Evolutionary conservation across 768 basidiomycete genomes (phyloP).

Genomic region (Botryobasidium botryosum): DNA sequence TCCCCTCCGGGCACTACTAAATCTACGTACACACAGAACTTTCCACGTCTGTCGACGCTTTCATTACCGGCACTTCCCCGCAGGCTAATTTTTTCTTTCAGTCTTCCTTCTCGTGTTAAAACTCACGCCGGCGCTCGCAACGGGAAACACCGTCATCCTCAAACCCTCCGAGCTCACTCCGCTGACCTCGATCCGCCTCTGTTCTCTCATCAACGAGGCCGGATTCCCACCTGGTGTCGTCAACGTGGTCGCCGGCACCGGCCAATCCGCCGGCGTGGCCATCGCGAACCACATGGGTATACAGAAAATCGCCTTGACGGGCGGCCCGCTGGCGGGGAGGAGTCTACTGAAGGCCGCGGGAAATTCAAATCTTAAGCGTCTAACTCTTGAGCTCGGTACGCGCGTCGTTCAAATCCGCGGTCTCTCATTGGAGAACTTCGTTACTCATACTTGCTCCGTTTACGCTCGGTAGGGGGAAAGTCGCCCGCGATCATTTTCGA

Average conservation of each 20-base stretch:
- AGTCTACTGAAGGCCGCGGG: conserved; percentile 65
- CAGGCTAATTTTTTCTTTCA: conserved; percentile 6
- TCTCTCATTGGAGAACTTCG: conserved; percentile 51
- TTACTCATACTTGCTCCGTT: conserved; percentile 72
- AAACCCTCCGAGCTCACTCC: conserved; percentile 73
- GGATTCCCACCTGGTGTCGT: conserved; percentile 63
- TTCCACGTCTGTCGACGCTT: background rate
- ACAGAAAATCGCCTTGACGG: conserved; percentile 72
- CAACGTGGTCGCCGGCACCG: conserved; percentile 63
- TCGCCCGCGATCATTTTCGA: conserved; percentile 54
- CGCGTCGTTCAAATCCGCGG: conserved; percentile 1
- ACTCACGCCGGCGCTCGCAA: conserved; percentile 55
- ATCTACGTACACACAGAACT: background rate
- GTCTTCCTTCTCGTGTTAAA: conserved; percentile 57
- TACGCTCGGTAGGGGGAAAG: conserved; percentile 76
- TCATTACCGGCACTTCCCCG: background rate
- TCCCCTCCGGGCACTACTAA: background rate
- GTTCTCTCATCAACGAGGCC: conserved; percentile 39
- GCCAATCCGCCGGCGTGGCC: conserved; percentile 48
- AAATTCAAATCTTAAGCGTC: conserved; percentile 65
- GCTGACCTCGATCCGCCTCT: conserved; percentile 32
- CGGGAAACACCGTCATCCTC: conserved; percentile 58
- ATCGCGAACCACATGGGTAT: conserved; percentile 47
- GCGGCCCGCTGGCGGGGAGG: conserved; percentile 56
- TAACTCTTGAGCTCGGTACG: conserved; percentile 21